Percentiles rank a stretch among this genome's conserved stretches.
These are phyloP conservation scores for Pseudocercospora macadamiae DNA, from an alignment of 2,329 filamentous ascomycete species.

Conservation along the genomic window DNA sequence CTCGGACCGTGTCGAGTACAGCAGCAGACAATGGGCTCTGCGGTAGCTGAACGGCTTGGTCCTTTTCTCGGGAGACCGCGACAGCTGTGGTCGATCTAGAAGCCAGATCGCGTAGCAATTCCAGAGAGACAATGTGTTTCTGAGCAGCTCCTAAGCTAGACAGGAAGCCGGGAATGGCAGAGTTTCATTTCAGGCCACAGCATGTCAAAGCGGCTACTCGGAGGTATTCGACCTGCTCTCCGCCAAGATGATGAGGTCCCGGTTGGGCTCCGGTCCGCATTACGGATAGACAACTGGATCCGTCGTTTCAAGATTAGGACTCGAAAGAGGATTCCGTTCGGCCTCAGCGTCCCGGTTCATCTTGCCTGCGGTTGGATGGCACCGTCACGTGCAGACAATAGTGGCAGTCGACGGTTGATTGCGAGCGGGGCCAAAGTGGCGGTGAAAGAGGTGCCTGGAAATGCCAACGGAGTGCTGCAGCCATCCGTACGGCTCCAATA, in stretches of 20 bases:
- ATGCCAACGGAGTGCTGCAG: conserved; percentile 34
- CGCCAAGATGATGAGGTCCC: not conserved
- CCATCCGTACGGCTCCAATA: conserved; percentile 30
- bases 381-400: conserved; percentile 15
- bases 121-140: not conserved
- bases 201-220: not conserved
- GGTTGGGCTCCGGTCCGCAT: conserved; percentile 3
- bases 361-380: conserved; percentile 14
- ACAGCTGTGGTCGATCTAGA: conserved; percentile 6
- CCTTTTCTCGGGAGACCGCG: not conserved
- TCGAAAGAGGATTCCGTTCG: conserved; percentile 1
- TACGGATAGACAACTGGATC: conserved; percentile 10
- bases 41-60: not conserved
- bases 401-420: conserved; percentile 12
- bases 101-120: not conserved
- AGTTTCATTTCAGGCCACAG: too few species aligned
- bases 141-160: not conserved
- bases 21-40: conserved; percentile 2
- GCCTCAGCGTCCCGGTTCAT: conserved; percentile 18
- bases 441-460: conserved; percentile 33
- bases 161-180: too few species aligned
- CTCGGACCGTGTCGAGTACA: conserved; percentile 15
- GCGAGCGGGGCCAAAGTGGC: conserved; percentile 32
- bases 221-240: not conserved
- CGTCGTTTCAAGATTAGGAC: conserved; percentile 9